These are phyloP conservation scores for Paraglomus brasilianum DNA, from an alignment of 192 early-diverging fungal genomes.

Conservation along the genomic window DNA sequence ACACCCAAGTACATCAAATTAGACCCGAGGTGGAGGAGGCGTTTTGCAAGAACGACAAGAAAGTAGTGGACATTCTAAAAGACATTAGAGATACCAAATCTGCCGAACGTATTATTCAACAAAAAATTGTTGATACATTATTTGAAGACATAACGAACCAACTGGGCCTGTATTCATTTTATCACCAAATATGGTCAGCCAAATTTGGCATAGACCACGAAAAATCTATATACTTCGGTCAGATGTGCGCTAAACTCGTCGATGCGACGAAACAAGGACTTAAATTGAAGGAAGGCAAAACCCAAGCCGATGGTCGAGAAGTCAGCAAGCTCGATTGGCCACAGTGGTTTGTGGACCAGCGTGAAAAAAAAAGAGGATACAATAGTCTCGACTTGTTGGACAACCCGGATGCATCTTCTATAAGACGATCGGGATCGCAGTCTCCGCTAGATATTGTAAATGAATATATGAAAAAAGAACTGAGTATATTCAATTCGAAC, in stretches of 20 bases:
- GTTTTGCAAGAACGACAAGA: slow-evolving; percentile 25
- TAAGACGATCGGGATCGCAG: no score
- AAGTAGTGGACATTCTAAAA: neutral
- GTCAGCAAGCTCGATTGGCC: slow-evolving; percentile 21
- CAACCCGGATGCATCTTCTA: no score
- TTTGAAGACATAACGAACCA: neutral
- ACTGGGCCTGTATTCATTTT: neutral
- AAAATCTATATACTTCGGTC: slow-evolving; percentile 34
- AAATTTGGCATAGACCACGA: slow-evolving; percentile 16
- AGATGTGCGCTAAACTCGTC: slow-evolving; percentile 35
- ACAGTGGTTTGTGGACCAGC: slow-evolving; percentile 17
- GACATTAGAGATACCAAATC: no score
- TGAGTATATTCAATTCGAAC: neutral
- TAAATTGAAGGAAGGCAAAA: slow-evolving; percentile 4
- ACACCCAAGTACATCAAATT: neutral
- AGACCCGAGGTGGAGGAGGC: slow-evolving; percentile 16
- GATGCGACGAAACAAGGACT: slow-evolving; percentile 42
- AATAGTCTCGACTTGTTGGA: no score
- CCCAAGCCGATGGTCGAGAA: neutral
- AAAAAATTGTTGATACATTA: neutral
- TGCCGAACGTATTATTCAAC: neutral
- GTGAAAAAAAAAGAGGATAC: neutral
- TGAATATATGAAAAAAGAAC: neutral
- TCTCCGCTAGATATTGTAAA: no score
- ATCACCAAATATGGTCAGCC: neutral